Base-by-base conservation (phyloP, 306 rosid species). In the Rosa persica region DNA sequence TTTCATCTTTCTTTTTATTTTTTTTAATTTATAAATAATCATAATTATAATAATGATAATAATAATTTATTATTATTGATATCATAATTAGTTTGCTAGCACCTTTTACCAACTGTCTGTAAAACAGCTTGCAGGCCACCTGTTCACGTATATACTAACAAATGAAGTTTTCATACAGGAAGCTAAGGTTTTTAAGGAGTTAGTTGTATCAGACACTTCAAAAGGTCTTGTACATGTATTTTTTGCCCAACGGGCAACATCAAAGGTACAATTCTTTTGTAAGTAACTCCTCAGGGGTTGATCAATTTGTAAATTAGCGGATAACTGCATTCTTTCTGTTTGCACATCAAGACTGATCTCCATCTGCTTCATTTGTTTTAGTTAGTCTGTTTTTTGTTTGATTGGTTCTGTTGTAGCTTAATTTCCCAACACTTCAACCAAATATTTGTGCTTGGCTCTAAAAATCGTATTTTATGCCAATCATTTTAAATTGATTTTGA, bases 171-270 rank as follows among this genome's bases (percentile, higher is more conserved):
- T 73, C 38, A 76, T 87, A 71, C 93, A 96, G 99, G 99, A 96
- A 87, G 84, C 93, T 2, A 93, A 88, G 78, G 84, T 87, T 39
- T 93, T 93, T 78, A 93, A 90, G 83, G 57, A 85, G 74, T 70
- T 93, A 65, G 93, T 93, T 66, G 3, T 79, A 72, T 87, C 98
- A 25, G 93, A 93, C 84, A 93, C 98, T 22, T 43, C 98, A 48
- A 93, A 86, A 84, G 92, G 92, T 82, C 96, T 96, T 79, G 90
- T 96, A 78, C 92, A 96, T 74, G 84, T 89, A 67, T 96, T 93
- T 89, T 96, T 96, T 83, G 89, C 97, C 60, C 99, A 93, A 81
- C 96, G 94, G 23, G 83, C 92, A 58, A 87, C 89, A 80, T 86
- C 96, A 25, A 96, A 96, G 99, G 99, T 95, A 88, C 57, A 64